These are phyloP conservation scores for Sphagnum contortum DNA, from an alignment of 225 moss, liverwort and hornwort species.

Conservation along the genomic window DNA sequence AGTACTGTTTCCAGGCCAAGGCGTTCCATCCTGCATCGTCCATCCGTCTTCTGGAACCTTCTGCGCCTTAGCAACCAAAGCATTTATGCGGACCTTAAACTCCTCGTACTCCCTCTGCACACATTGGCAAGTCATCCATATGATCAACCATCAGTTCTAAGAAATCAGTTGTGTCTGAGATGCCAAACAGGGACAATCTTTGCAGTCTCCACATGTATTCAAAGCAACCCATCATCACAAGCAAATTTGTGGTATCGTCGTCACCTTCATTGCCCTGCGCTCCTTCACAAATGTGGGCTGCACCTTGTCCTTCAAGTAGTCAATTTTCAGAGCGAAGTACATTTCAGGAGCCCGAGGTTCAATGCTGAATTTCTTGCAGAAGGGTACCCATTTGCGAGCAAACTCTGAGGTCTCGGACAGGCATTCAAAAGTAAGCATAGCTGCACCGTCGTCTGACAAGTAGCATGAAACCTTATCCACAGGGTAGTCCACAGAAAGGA, in stretches of 20 bases:
- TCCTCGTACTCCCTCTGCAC: slow-evolving; percentile 88
- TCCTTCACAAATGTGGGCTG: slow-evolving; percentile 93
- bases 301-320: slow-evolving; percentile 86
- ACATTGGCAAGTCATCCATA: no score
- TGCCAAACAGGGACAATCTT: no score
- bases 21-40: slow-evolving; percentile 98
- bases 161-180: no score
- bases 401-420: slow-evolving; percentile 90
- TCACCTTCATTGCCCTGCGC: slow-evolving; percentile 87
- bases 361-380: slow-evolving; percentile 83
- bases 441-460: slow-evolving; percentile 91
- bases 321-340: slow-evolving; percentile 92
- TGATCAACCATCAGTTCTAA: no score
- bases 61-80: slow-evolving; percentile 68
- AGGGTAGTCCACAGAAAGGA: slow-evolving; percentile 72
- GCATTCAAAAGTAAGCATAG: slow-evolving; percentile 88
- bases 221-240: no score
- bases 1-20: slow-evolving; percentile 91
- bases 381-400: slow-evolving; percentile 90
- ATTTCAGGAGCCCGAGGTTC: slow-evolving; percentile 90
- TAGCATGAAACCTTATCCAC: slow-evolving; percentile 92
- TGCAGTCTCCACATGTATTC: no score
- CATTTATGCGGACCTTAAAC: slow-evolving; percentile 90
- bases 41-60: slow-evolving; percentile 96
- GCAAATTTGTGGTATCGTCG: no score